Evolutionary conservation across 306 rosid genomes (phyloP).

Genomic region (Senna siamea): DNA sequence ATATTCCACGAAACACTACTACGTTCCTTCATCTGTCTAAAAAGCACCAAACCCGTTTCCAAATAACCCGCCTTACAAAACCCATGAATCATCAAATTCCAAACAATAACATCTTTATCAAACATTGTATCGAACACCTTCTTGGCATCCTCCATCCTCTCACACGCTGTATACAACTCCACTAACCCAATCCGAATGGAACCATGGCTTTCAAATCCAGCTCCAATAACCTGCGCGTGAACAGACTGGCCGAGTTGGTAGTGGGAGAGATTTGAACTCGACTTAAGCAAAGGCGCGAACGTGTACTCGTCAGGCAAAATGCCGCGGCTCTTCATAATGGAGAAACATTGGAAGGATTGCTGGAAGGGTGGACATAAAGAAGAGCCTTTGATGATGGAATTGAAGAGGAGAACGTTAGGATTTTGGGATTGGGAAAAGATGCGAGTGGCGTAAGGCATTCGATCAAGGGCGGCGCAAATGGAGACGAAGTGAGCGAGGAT

Average conservation of each 20-base stretch:
- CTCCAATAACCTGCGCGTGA: slow-evolving; percentile 48
- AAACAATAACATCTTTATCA: slow-evolving; percentile 57
- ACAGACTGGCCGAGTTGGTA: slow-evolving; percentile 53
- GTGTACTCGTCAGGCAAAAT: slow-evolving; percentile 63
- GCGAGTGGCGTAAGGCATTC: slow-evolving; percentile 57
- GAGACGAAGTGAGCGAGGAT: slow-evolving; percentile 80
- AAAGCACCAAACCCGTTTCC: slow-evolving; percentile 55
- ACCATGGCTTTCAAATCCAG: slow-evolving; percentile 50
- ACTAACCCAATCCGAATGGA: slow-evolving; percentile 60
- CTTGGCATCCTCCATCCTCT: slow-evolving; percentile 54
- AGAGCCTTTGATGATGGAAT: slow-evolving; percentile 76
- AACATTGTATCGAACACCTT: slow-evolving; percentile 72
- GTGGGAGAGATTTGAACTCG: slow-evolving; percentile 54
- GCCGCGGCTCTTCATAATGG: slow-evolving; percentile 48
- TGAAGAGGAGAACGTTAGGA: slow-evolving; percentile 75
- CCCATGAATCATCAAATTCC: slow-evolving; percentile 82
- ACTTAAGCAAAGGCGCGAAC: slow-evolving; percentile 69
- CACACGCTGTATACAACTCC: slow-evolving; percentile 56
- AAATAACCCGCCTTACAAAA: slow-evolving; percentile 64
- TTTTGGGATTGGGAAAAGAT: slow-evolving; percentile 52
- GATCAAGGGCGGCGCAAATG: slow-evolving; percentile 52
- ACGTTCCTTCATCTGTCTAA: slow-evolving; percentile 62
- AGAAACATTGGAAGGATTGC: slow-evolving; percentile 52
- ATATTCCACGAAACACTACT: slow-evolving; percentile 78
- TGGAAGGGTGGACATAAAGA: slow-evolving; percentile 63